These are phyloP conservation scores for Limnanthes douglasii DNA, from an alignment of 345 rosid genomes.

Conservation along the genomic window DNA sequence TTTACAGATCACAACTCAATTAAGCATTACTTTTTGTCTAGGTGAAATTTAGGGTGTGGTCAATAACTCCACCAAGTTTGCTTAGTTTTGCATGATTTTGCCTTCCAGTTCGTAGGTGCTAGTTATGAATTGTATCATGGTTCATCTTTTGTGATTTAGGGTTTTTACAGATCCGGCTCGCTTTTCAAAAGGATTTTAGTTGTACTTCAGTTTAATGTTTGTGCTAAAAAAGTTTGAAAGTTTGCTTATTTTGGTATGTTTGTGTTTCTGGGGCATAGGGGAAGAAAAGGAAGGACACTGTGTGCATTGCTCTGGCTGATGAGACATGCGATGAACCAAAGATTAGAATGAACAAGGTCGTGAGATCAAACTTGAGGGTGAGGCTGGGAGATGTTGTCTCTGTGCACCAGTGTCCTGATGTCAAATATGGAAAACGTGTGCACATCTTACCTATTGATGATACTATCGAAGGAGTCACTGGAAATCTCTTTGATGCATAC, in stretches of 20 bases:
- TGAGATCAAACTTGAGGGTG: conserved; percentile 80
- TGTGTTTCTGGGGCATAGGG: conserved; percentile 26
- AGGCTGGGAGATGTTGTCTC: conserved; percentile 85
- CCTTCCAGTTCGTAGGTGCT: too few species aligned
- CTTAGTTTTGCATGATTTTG: too few species aligned
- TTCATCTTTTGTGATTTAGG: conserved; percentile 1
- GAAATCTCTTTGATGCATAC: conserved; percentile 89
- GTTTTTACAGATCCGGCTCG: too few species aligned
- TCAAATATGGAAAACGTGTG: conserved; percentile 86
- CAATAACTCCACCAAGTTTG: too few species aligned
- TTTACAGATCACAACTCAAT: too few species aligned
- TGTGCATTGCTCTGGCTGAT: conserved; percentile 81
- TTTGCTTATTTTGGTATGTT: conserved; percentile 2
- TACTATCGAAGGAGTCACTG: conserved; percentile 82
- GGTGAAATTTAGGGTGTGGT: too few species aligned
- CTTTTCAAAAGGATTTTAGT: too few species aligned
- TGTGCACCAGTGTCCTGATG: conserved; percentile 84
- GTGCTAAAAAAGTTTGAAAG: neutral
- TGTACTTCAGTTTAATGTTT: too few species aligned
- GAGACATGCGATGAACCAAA: conserved; percentile 75
- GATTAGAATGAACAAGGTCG: conserved; percentile 85
- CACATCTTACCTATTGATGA: conserved; percentile 91
- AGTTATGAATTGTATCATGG: too few species aligned
- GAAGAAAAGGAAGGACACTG: conserved; percentile 71
- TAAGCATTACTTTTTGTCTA: too few species aligned